phyloP scores from a whole-genome alignment of 495 filamentous ascomycete species.

The Penicillium paradoxum region DNA sequence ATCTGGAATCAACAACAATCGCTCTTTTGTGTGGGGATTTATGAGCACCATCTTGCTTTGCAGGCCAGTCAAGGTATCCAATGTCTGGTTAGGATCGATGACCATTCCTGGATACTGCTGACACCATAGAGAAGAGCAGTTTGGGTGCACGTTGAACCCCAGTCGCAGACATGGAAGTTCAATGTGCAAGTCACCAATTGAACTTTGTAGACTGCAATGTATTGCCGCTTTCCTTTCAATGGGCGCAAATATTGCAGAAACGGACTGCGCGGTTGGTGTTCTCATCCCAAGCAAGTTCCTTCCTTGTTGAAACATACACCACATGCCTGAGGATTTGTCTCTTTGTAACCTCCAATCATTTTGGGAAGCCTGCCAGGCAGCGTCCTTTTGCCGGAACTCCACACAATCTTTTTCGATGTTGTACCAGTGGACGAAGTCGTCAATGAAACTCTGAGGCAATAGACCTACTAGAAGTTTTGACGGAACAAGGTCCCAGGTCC shows the following conservation, averaged over 20 bases:
- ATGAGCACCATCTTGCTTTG: constrained; percentile 47
- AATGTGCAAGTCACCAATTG: constrained; percentile 27
- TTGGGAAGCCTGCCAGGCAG: neutral
- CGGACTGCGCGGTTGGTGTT: constrained; percentile 23
- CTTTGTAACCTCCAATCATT: neutral
- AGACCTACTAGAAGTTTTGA: neutral
- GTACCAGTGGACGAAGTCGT: neutral
- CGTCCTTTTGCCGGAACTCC: neutral
- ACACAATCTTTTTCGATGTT: neutral
- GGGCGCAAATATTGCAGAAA: constrained; percentile 29
- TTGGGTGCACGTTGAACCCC: constrained; percentile 39
- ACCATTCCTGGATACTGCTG: constrained; percentile 51
- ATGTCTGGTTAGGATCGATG: constrained; percentile 46
- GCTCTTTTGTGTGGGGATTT: constrained; percentile 15
- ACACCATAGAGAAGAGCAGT: constrained; percentile 34
- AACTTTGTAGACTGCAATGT: constrained; percentile 20
- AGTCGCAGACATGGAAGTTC: constrained; percentile 47
- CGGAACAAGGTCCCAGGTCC: neutral
- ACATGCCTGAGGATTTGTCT: neutral
- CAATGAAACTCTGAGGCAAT: neutral
- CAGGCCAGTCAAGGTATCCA: constrained; percentile 52
- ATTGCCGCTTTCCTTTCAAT: constrained; percentile 32
- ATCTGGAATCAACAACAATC: constrained; percentile 50
- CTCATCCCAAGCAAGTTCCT: constrained; percentile 29
- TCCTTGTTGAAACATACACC: neutral